These are phyloP conservation scores for Aeminium ludgeri DNA, from an alignment of 495 filamentous ascomycete species.

Conservation along the genomic window DNA sequence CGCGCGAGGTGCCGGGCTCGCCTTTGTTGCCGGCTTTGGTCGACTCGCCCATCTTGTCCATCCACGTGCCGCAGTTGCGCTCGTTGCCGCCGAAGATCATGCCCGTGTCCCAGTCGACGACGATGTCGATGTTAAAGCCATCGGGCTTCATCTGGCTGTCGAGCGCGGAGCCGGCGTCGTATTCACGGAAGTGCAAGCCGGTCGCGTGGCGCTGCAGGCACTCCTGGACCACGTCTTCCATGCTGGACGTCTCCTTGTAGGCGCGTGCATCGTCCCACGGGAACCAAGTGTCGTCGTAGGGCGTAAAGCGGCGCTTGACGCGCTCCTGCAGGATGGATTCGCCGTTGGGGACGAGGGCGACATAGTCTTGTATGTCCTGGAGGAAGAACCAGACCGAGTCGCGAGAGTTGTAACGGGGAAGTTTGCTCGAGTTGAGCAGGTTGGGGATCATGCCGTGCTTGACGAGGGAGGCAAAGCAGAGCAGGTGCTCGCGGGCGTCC, in stretches of 20 bases:
- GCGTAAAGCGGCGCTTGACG: constrained; percentile 74
- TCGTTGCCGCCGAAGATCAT: constrained; percentile 90
- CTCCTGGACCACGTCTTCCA: constrained; percentile 85
- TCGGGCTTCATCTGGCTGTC: constrained; percentile 87
- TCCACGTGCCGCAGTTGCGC: constrained; percentile 94
- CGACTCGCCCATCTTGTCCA: constrained; percentile 99
- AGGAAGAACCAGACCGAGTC: constrained; percentile 97
- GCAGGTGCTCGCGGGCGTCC: constrained; percentile 83
- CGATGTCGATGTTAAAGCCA: constrained; percentile 80
- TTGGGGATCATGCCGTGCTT: constrained; percentile 99
- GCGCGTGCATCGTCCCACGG: constrained; percentile 60
- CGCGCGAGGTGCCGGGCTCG: constrained; percentile 85
- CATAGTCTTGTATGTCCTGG: constrained; percentile 89
- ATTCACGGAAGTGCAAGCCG: constrained; percentile 82
- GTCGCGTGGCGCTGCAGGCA: constrained; percentile 76
- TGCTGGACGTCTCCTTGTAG: constrained; percentile 62
- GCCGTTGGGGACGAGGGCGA: constrained; percentile 65
- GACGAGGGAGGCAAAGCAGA: constrained; percentile 87
- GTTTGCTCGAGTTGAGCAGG: constrained; percentile 64
- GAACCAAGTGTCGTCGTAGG: constrained; percentile 92
- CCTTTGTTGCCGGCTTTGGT: constrained; percentile 81
- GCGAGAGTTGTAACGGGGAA: constrained; percentile 90
- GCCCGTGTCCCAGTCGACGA: constrained; percentile 83
- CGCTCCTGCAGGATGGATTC: constrained; percentile 54
- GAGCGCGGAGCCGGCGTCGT: constrained; percentile 73